Conservation (phyloP, 495 filamentous ascomycete genomes). For the Xylaria venustula region DNA sequence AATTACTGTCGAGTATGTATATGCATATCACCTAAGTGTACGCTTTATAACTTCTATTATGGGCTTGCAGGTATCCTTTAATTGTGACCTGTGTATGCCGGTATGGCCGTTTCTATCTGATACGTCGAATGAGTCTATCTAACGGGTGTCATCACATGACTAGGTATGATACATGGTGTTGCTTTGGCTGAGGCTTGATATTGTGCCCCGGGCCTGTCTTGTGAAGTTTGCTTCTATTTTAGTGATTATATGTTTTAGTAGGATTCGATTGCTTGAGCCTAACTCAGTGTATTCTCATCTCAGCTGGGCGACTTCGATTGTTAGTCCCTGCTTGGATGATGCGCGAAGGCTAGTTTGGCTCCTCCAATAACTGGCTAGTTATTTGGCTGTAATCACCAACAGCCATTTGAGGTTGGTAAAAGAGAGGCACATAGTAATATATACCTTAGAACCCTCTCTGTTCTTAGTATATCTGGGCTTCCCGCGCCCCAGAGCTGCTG, state of each 20-base stretch:
- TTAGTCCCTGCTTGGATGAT: neutral
- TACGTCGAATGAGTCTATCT: too few species aligned
- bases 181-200: neutral
- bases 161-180: neutral
- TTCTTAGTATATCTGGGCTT: neutral
- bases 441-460: neutral
- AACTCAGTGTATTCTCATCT: neutral
- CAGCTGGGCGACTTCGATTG: neutral
- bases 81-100: too few species aligned
- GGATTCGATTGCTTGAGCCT: neutral
- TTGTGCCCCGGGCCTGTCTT: neutral
- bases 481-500: too few species aligned
- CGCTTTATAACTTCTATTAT: neutral
- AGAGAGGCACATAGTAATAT: too few species aligned
- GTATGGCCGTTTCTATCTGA: conserved; percentile 3
- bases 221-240: neutral
- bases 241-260: neutral
- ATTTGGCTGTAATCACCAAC: neutral
- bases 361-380: neutral
- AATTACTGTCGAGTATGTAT: neutral
- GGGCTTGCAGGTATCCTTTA: too few species aligned
- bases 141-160: neutral
- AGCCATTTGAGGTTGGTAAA: neutral
- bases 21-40: neutral
- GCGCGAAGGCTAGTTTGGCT: neutral